Conservation (phyloP, 768 basidiomycete species). For the Saitozyma podzolica region DNA sequence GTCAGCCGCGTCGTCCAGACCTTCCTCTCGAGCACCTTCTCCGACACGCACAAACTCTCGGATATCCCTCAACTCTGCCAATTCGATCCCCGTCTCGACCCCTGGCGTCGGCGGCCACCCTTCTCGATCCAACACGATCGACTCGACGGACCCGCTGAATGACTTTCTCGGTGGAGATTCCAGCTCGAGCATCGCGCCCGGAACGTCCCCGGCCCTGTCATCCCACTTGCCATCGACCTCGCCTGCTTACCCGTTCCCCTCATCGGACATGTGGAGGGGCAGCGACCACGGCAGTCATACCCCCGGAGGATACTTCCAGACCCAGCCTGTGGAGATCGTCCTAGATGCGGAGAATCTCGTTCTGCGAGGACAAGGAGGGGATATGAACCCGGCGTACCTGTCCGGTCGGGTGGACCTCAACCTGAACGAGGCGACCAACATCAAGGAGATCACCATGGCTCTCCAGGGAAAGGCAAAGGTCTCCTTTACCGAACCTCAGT, state of each 20-base stretch:
- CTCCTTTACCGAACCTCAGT: conserved; percentile 57
- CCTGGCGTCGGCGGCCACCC: not conserved
- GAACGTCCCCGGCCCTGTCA: not conserved
- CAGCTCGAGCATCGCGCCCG: not conserved
- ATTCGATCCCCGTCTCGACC: not conserved
- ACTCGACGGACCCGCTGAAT: not conserved
- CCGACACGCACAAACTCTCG: not conserved
- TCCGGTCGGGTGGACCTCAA: conserved; percentile 78
- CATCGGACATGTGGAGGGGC: not conserved
- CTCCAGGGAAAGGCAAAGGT: conserved; percentile 80
- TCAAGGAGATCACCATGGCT: conserved; percentile 76
- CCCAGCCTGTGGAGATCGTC: conserved; percentile 64
- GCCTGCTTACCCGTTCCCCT: too few relatives aligned
- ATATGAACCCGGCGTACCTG: conserved; percentile 78
- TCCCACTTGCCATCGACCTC: not conserved
- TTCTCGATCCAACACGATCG: not conserved
- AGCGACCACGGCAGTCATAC: not conserved
- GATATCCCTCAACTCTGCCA: not conserved
- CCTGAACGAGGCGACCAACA: conserved; percentile 76
- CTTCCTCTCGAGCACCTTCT: not conserved
- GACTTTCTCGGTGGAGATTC: not conserved
- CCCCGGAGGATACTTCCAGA: not conserved
- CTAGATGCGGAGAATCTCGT: conserved; percentile 70
- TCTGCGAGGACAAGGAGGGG: conserved; percentile 74
- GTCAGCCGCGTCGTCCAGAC: not conserved